Evolutionary conservation across 345 rosid species (phyloP), one percentile per base, ranked within the genome.

Genomic region (Populus tremula): DNA sequence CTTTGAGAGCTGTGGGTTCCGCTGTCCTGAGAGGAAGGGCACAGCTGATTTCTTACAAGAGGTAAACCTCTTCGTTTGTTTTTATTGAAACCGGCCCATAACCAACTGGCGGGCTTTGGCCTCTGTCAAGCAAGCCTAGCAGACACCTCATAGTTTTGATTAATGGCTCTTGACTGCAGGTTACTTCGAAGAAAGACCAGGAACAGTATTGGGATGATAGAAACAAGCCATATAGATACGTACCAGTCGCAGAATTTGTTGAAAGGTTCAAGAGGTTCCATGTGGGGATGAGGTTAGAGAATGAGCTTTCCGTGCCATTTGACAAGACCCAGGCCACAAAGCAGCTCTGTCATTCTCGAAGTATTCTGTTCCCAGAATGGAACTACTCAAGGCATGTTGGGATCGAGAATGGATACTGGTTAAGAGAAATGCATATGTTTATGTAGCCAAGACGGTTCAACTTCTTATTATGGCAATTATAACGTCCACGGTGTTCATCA

Each of bases 11-110:
- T 89, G 94, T 49, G 96, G 96, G 8, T 96, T 93, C 82, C 82
- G 69, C 49, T 91, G 98, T 78, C 97, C 99, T 0, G 94, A 92
- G 27, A 87, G 99, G 74, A 92, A 96, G 80, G 96, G 96, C 50
- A 81, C 96, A 0, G 98, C 99, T 45, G 98, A 93, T 69, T 96
- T 96, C 85, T 84, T 93, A 75, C 99, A 91, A 85, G 98, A 95
- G 96, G 98, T 95, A 69, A 67, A 39, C 45, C 38, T 11, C 35
- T n/a, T 71, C 29, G 63, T 6, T 67, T 33, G 0, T 33, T 33
- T 4, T 29, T 13, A 21, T 33, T 17, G 10, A 67, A 16, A 31
- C 33, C 41, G 69, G 21, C 21, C 39, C 4, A 38, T 12, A 14
- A 31, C 29, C 69, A 14, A 6, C 6, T 5, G 41, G 2, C 16